Evolutionary conservation across 176 grass and related monocot genomes (phyloP), one percentile per base, ranked within the genome.

Genomic region (Eleusine coracana): DNA sequence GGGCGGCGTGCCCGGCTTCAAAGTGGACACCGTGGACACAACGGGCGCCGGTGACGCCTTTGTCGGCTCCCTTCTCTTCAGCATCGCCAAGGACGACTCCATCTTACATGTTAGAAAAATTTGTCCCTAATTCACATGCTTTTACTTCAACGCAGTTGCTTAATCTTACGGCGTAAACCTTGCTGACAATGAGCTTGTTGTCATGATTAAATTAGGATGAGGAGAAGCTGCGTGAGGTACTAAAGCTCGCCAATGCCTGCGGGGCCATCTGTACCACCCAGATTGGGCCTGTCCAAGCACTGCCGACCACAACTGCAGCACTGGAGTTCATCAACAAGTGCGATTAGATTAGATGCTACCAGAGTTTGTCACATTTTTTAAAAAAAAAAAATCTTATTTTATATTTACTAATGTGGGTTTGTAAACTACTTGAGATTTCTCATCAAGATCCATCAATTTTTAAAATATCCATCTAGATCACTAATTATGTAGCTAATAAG

Each of bases 31-130:
- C 1, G 31, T 97, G 0, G 95, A 97, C 64, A 97, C 95, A 41
- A 97, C 95, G 0, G 95, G 95, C 1, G 95, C 95, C 5, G 95
- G 95, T 3, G 92, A 97, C 69, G 88, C 95, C 27, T 97, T 97
- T 14, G 95, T 97, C 21, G 95, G 95, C 10, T 69, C 92, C 1
- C 88, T 97, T 28, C 80, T 97, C 21, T 68, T 92, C 67, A 87
- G 87, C 0, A 84, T 97, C 68, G 77, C 95, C 49, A 92, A 92
- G 66, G 92, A 97, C 38, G 84, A 60, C 75, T 79, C 88, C 16
- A 88, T 97, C 76, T 87, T 94, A 67, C 56, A 92, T 56, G 10
- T 12, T 49, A 12, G 46, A 49, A 10, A 41, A 1, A 41, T 41
- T 41, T 41, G 7, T 41, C 40, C 4, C 5, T 41, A 41, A 6